These are phyloP conservation scores for Lavandula angustifolia DNA, from an alignment of 257 asterid species.

Conservation along the genomic window DNA sequence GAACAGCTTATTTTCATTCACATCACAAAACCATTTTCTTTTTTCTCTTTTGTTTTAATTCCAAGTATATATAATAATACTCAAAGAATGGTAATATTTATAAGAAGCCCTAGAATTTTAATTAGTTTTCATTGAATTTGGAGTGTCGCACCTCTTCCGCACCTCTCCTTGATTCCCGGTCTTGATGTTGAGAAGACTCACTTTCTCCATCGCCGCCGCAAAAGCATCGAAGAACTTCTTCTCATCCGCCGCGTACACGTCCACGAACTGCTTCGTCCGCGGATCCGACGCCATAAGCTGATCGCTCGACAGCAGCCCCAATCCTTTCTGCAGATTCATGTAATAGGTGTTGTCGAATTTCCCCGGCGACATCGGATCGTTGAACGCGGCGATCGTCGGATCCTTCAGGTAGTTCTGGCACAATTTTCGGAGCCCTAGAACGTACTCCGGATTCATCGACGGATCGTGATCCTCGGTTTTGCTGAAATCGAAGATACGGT, in stretches of 20 bases:
- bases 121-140: constrained; percentile 34
- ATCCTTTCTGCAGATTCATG: constrained; percentile 51
- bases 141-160: constrained; percentile 73
- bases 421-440: constrained; percentile 43
- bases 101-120: not conserved
- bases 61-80: no score
- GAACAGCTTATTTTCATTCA: no score
- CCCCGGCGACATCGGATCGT: constrained; percentile 81
- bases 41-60: no score
- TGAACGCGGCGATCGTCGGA: constrained; percentile 56
- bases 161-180: constrained; percentile 76
- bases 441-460: constrained; percentile 56
- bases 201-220: constrained; percentile 63
- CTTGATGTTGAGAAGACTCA: constrained; percentile 44
- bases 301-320: constrained; percentile 67
- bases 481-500: constrained; percentile 56
- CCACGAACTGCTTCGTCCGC: constrained; percentile 71
- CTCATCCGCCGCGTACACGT: constrained; percentile 64
- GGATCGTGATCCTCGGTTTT: constrained; percentile 48
- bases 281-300: constrained; percentile 55
- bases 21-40: no score
- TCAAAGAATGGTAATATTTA: no score
- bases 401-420: constrained; percentile 52
- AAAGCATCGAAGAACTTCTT: constrained; percentile 59
- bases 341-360: constrained; percentile 76